Evolutionary conservation across 1,139 yeast genomes (phyloP), one percentile per base, ranked within the genome.

Genomic region (Pichia kudriavzevii): DNA sequence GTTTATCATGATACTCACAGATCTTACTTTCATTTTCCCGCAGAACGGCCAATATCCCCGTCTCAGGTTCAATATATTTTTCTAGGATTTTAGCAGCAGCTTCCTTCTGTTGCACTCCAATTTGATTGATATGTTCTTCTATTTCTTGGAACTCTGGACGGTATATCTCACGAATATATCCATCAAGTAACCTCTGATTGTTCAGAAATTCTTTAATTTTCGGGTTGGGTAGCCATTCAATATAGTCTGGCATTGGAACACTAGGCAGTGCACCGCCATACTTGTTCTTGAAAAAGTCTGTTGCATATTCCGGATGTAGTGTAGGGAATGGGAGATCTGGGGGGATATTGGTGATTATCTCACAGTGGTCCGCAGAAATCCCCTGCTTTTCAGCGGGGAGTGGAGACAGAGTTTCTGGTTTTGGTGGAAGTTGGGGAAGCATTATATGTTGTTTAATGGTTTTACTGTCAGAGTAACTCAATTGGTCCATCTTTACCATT

Each of bases 171-270:
- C 49, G 31, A 4, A 59, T 38, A 32, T 53, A 58, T 0, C 65
- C 62, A 28, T 43, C 48, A 0, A 57, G 36, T 3, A 56, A 38
- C 4, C 46, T 44, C 12, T 50, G 39, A 1, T 52, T 43, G 4
- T 43, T 35, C 4, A 49, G 25, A 2, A 62, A 42, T 26, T 48
- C 54, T 10, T 50, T 42, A 4, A 62, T 41, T 36, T 58, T 55
- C 1, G 41, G 13, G 0, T 52, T 52, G 5, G 60, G 53, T 3
- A 38, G 7, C 31, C 32, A 38, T 30, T 35, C 31, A 3, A 30
- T 10, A 17, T 34, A 38, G 3, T 23, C 22, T 2, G 39, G 39
- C 6, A 30, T 3, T 2, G 37, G 35, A 2, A 38, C 32, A 1
- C 13, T 11, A 5, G 35, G 35, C 13, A 26, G 10, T 22, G n/a